A percentile compares a stretch with the other conserved stretches of the same genome.
These are phyloP conservation scores for Aspergillus brunneoviolaceus DNA, from an alignment of 2,329 filamentous ascomycete genomes.

Conservation along the genomic window DNA sequence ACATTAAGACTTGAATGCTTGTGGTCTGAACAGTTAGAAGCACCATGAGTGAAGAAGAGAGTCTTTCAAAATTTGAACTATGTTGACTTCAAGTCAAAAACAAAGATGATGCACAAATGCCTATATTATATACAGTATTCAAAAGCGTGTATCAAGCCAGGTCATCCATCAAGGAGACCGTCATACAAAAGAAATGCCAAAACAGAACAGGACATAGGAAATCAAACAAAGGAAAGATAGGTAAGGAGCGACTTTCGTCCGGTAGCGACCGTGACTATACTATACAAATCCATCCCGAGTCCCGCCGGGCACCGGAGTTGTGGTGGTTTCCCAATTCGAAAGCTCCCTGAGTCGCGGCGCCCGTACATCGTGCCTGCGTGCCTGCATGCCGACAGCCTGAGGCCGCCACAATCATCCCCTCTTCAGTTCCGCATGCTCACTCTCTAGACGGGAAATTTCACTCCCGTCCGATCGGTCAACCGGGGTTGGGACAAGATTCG, in stretches of 20 bases:
- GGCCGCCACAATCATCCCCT: not conserved
- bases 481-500: conserved; percentile 20
- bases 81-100: too few relatives aligned
- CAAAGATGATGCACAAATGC: too few relatives aligned
- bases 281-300: too few relatives aligned
- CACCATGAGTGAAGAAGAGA: too few relatives aligned
- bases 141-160: not conserved
- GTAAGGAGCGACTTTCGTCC: not conserved
- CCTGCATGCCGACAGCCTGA: not conserved
- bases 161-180: not conserved
- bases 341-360: not conserved
- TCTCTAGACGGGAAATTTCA: conserved; percentile 19
- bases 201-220: not conserved
- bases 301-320: too few relatives aligned
- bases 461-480: conserved; percentile 14
- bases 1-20: too few relatives aligned
- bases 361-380: not conserved
- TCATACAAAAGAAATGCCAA: not conserved
- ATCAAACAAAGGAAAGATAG: not conserved
- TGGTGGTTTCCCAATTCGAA: too few relatives aligned
- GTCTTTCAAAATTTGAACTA: too few relatives aligned
- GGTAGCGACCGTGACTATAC: too few relatives aligned
- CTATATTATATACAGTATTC: not conserved
- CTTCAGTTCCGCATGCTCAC: not conserved
- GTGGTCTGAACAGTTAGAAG: too few relatives aligned